Percentiles rank a stretch among this genome's conserved stretches.
phyloP scores from a whole-genome alignment of 2,329 filamentous ascomycete species.

The Raffaelea albimanens region DNA sequence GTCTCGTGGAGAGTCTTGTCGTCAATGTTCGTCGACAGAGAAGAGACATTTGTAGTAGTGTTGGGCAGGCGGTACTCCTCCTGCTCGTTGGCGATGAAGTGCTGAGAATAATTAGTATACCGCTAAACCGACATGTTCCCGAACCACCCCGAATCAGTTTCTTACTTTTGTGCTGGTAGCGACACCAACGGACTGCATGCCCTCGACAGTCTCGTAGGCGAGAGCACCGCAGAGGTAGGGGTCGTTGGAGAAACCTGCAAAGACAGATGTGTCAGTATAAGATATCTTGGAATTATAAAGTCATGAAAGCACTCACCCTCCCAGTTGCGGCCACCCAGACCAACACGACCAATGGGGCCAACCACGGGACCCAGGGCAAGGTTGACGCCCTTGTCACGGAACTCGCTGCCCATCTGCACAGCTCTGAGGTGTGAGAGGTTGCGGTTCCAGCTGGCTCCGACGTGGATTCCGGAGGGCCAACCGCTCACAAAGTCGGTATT shows the following conservation, averaged over 20 bases:
- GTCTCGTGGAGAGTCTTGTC: conserved; percentile 27
- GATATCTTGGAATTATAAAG: too few species aligned
- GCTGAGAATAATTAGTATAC: conserved; percentile 50
- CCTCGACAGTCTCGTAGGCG: conserved; percentile 49
- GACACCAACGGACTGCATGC: conserved; percentile 62
- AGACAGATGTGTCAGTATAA: too few species aligned
- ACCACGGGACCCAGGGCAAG: conserved; percentile 69
- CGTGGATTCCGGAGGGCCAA: conserved; percentile 30
- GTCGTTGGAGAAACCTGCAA: conserved; percentile 28
- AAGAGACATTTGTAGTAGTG: conserved; percentile 41
- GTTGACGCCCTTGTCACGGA: conserved; percentile 68
- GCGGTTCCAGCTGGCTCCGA: conserved; percentile 56
- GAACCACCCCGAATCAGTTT: too few species aligned
- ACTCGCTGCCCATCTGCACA: conserved; percentile 66
- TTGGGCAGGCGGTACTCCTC: conserved; percentile 61
- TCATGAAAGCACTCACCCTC: not conserved
- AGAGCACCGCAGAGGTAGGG: conserved; percentile 48
- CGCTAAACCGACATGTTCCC: too few species aligned
- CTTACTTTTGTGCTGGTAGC: conserved; percentile 52
- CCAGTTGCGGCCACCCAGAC: conserved; percentile 54
- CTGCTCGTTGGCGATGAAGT: conserved; percentile 67
- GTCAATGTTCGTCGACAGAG: conserved; percentile 44
- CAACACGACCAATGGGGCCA: conserved; percentile 52
- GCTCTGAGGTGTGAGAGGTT: conserved; percentile 58
- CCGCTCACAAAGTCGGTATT: conserved; percentile 29